Conservation (phyloP, 148 eudicot genomes). For the Silene conica region DNA sequence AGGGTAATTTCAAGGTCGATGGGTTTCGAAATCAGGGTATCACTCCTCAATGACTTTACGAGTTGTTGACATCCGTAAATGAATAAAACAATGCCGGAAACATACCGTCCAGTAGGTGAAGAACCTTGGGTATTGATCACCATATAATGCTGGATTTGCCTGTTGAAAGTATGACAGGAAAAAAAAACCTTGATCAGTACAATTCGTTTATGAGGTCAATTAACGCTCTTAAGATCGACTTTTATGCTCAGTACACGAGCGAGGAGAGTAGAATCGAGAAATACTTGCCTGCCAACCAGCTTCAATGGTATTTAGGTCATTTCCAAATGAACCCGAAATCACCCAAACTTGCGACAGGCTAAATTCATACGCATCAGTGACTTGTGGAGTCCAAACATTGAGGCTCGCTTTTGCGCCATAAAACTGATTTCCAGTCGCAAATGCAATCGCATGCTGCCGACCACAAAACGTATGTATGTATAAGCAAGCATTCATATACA, state of each 20-base stretch:
- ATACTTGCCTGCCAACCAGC: conserved; percentile 98
- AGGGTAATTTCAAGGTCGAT: no score
- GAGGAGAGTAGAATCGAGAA: no score
- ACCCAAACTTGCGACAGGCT: conserved; percentile 96
- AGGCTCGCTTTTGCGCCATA: conserved; percentile 96
- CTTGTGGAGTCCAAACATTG: conserved; percentile 91
- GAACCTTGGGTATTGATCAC: conserved; percentile 85
- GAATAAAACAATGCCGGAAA: conserved; percentile 3
- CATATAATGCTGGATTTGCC: conserved; percentile 91
- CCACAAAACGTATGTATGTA: background rate
- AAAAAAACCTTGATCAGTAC: no score
- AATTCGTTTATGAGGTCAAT: no score
- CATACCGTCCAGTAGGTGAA: conserved; percentile 98
- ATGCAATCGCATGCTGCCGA: conserved; percentile 88
- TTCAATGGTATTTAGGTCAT: conserved; percentile 96
- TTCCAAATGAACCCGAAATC: conserved; percentile 83
- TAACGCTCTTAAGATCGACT: background rate
- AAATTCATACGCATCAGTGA: conserved; percentile 70
- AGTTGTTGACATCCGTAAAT: background rate
- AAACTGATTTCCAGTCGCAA: conserved; percentile 75
- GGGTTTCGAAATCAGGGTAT: no score
- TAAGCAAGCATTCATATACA: background rate
- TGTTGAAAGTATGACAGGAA: conserved; percentile 26
- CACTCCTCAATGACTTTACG: background rate
- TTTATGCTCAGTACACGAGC: no score